Conservation (phyloP, 352 stramenopile species). For the Globisporangium lucens region DNA sequence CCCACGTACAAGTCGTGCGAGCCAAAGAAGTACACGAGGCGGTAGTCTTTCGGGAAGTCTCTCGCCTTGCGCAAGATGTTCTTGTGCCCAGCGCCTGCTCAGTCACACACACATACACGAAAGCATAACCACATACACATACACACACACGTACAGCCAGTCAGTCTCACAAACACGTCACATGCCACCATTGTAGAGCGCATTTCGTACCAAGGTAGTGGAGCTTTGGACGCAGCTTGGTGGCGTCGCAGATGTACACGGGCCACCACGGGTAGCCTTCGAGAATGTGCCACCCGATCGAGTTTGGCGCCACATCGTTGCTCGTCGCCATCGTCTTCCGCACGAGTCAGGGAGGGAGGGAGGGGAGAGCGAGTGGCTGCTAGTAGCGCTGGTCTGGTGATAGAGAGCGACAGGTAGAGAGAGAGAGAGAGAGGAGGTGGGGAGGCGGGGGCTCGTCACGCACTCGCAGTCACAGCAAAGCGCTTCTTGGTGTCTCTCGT, state of each 20-base stretch:
- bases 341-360: background rate
- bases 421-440: too few species aligned
- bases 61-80: conserved; percentile 71
- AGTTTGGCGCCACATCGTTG: conserved; percentile 39
- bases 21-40: conserved; percentile 84
- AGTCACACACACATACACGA: background rate
- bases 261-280: conserved; percentile 86
- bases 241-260: conserved; percentile 80
- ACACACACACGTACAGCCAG: too few species aligned
- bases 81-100: conserved; percentile 51
- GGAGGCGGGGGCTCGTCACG: background rate
- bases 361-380: background rate
- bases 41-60: conserved; percentile 68
- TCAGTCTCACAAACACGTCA: background rate
- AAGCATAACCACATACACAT: background rate
- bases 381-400: background rate
- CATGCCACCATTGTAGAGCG: too few species aligned
- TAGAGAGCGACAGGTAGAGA: background rate
- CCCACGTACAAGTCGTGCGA: conserved; percentile 75
- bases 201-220: conserved; percentile 45
- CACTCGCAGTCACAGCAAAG: background rate
- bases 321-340: conserved; percentile 6
- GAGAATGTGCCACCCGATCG: conserved; percentile 83
- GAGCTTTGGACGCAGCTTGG: conserved; percentile 66
- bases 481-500: too few species aligned